Evolutionary conservation across 192 early-diverging fungal genomes (phyloP).

Genomic region (Coemansia sp.): DNA sequence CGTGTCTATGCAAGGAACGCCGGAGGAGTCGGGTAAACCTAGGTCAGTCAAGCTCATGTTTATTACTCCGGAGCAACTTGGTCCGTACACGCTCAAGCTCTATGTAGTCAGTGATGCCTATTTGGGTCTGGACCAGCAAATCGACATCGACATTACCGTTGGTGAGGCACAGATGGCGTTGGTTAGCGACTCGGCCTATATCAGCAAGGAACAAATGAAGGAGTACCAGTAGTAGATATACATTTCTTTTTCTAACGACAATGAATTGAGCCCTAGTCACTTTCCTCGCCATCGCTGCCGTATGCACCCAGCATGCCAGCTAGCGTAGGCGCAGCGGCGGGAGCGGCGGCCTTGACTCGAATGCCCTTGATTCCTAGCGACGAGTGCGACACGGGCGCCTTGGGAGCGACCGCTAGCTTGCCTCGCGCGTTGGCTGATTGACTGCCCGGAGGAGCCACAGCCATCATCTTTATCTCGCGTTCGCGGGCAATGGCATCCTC

Average conservation of each 20-base stretch:
- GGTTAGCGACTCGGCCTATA: constrained; percentile 8
- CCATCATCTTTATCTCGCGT: constrained; percentile 11
- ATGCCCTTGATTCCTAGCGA: constrained; percentile 27
- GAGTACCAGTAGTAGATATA: constrained; percentile 43
- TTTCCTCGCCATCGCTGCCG: constrained; percentile 26
- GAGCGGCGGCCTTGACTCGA: constrained; percentile 5
- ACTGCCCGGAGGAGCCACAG: neutral
- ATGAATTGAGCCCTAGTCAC: neutral
- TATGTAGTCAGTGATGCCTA: constrained; percentile 81
- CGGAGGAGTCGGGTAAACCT: neutral
- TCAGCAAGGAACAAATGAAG: constrained; percentile 41
- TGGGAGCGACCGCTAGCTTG: neutral
- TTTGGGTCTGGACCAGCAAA: constrained; percentile 70
- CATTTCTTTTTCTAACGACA: neutral
- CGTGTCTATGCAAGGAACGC: constrained; percentile 62
- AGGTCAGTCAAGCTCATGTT: constrained; percentile 57
- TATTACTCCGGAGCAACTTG: constrained; percentile 64
- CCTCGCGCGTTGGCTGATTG: neutral
- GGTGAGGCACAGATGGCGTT: constrained; percentile 34
- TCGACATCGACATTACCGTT: constrained; percentile 49
- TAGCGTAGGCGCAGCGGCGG: constrained; percentile 11
- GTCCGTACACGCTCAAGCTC: constrained; percentile 60
- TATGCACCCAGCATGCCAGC: constrained; percentile 43
- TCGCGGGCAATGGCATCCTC: constrained; percentile 30
- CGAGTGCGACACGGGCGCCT: constrained; percentile 8